These are phyloP conservation scores for Neonothopanus nambi DNA, from an alignment of 1,284 basidiomycete species.

Conservation along the genomic window DNA sequence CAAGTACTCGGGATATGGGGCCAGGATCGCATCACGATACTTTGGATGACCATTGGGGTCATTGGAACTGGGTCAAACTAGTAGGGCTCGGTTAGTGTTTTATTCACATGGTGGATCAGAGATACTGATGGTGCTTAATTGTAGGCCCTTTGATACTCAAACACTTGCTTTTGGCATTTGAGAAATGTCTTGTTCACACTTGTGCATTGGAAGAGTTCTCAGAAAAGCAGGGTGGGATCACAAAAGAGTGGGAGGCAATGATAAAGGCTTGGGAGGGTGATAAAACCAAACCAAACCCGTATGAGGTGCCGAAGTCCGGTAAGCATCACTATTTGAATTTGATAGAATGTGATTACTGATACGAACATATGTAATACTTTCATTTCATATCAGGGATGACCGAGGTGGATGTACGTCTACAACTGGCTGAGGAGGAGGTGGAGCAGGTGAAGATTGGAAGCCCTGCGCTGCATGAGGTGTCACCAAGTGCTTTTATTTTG, in stretches of 20 bases:
- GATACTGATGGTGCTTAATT: not conserved
- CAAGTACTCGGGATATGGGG: constrained; percentile 19
- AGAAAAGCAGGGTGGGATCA: not conserved
- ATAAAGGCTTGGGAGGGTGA: constrained; percentile 27
- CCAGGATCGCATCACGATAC: constrained; percentile 28
- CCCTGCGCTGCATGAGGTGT: constrained; percentile 5
- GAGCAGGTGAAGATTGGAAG: not conserved
- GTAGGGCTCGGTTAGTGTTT: constrained; percentile 15
- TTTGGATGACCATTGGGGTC: no score
- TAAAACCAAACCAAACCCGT: constrained; percentile 22
- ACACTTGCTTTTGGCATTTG: not conserved
- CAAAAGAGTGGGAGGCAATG: constrained; percentile 19
- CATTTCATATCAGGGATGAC: no score
- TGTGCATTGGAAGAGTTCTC: not conserved
- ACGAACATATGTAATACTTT: no score
- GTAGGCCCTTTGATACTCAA: not conserved
- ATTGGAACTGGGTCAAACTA: constrained; percentile 29
- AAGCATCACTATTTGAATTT: not conserved
- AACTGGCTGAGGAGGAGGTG: constrained; percentile 16
- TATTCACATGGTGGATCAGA: not conserved
- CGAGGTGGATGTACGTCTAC: constrained; percentile 11
- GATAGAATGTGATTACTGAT: not conserved
- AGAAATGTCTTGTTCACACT: not conserved
- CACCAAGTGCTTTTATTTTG: constrained; percentile 16
- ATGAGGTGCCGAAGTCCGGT: constrained; percentile 16